Base-by-base conservation (phyloP, 805 yeast species). In the Starmerella vaccinii region DNA sequence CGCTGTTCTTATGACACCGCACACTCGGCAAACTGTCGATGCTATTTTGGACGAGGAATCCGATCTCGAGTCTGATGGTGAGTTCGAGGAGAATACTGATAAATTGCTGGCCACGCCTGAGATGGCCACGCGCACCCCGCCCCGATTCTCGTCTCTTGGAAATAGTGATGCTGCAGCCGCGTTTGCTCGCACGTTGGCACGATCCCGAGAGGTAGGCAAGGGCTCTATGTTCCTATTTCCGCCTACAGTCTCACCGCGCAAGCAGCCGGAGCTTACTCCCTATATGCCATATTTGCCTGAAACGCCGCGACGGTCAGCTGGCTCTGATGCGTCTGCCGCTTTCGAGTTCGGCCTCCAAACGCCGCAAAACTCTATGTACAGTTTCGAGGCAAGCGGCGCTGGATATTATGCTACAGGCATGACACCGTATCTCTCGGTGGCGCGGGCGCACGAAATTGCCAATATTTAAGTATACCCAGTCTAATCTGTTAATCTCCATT, bases 111-210 rank as follows among this genome's bases (percentile, higher is more conserved):
- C 30, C 4, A 29, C 21, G 29, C 45, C 16, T 13, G 27, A 18
- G 13, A 16, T 21, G 16, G 30, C 32, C 22, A 44, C 34, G 15
- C 40, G 46, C 4, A 55, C 57, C 2, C 58, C 58, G 16, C 58
- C 58, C 4, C 19, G 55, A 7, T 55, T 55, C 33, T 37, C 55
- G n/a, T 48, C 54, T 3, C 46, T 55, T 15, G 58, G 58, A 4
- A 55, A 35, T 34, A 26, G 49, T 4, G 59, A 56, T 26, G 59
- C 59, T 1, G 52, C 59, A 3, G 42, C 59, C 6, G 59, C 60
- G 13, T 56, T 56, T 42, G 59, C 59, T 2, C 40, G 49, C n/a
- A 35, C 59, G 9, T 26, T 52, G n/a, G 49, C 59, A 1, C 52
- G 59, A 2, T 13, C 59, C 9, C 51, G 52, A 21, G 54, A 54